phyloP scores from a whole-genome alignment of 169 alveolate species.

The Cryptosporidium viatorum region DNA sequence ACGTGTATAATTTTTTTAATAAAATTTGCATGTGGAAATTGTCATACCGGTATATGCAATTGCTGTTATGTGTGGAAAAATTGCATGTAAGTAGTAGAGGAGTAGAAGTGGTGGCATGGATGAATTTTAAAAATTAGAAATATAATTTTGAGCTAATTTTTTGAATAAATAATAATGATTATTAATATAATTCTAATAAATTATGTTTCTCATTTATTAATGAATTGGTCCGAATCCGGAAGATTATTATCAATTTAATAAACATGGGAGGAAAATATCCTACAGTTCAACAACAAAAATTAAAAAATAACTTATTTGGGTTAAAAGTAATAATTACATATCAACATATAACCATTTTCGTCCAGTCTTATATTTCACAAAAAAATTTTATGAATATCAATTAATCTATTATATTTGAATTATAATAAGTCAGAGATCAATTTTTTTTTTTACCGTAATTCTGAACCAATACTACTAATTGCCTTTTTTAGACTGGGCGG shows the following conservation, averaged over 20 bases:
- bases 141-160: neutral
- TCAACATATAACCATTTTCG: too few relatives aligned
- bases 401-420: too few relatives aligned
- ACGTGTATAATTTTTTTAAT: neutral
- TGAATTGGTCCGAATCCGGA: neutral
- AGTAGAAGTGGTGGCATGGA: neutral
- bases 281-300: too few relatives aligned
- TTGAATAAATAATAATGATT: too few relatives aligned
- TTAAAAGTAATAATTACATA: too few relatives aligned
- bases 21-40: conserved; percentile 5
- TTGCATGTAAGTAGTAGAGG: neutral
- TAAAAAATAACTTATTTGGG: too few relatives aligned
- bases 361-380: too few relatives aligned
- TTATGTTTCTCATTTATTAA: too few relatives aligned
- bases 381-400: too few relatives aligned
- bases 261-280: neutral
- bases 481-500: conserved; percentile 11
- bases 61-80: neutral
- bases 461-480: neutral
- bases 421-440: neutral
- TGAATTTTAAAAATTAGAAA: too few relatives aligned
- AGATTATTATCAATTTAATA: neutral
- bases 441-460: neutral
- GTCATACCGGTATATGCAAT: neutral
- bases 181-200: too few relatives aligned